Percentiles rank a stretch among this genome's conserved stretches.
These are phyloP conservation scores for Lachancea kluyveri DNA, from an alignment of 805 yeast species.

Conservation along the genomic window DNA sequence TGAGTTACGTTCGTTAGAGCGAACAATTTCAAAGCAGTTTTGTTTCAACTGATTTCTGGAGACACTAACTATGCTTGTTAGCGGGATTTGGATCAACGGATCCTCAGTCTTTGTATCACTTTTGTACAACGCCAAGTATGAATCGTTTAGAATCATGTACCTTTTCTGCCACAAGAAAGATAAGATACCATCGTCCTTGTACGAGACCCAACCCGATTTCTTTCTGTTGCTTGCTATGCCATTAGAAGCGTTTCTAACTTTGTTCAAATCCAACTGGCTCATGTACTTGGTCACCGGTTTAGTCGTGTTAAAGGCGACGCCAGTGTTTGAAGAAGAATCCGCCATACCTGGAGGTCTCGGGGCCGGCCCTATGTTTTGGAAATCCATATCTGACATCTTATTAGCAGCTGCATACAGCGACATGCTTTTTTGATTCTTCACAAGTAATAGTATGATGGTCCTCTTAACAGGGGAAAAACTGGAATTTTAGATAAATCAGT, in stretches of 20 bases:
- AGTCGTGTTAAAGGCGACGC: slow-evolving; percentile 32
- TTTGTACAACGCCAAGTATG: slow-evolving; percentile 68
- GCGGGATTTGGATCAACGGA: slow-evolving; percentile 45
- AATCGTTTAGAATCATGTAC: slow-evolving; percentile 70
- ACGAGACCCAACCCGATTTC: slow-evolving; percentile 74
- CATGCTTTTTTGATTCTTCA: no score
- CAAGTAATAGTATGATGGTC: no score
- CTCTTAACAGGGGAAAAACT: no score
- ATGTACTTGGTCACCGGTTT: slow-evolving; percentile 31
- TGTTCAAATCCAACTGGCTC: slow-evolving; percentile 27
- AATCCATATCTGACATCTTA: slow-evolving; percentile 39
- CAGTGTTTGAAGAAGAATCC: no score
- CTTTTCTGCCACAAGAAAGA: slow-evolving; percentile 91
- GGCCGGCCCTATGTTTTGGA: slow-evolving; percentile 51
- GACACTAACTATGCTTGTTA: slow-evolving; percentile 55
- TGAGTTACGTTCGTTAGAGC: slow-evolving; percentile 34
- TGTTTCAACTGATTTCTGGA: slow-evolving; percentile 67
- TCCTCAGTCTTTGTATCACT: slow-evolving; percentile 45
- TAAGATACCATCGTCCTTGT: slow-evolving; percentile 87
- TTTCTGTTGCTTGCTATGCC: slow-evolving; percentile 13
- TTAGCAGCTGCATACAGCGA: slow-evolving; percentile 42
- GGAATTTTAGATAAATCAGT: no score
- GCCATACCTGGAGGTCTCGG: slow-evolving; percentile 41
- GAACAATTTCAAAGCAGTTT: slow-evolving; percentile 73
- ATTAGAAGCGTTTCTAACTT: slow-evolving; percentile 4